Percentiles rank a stretch among this genome's conserved stretches.
Conservation (phyloP, 2,329 filamentous ascomycete genomes). For the Trematosphaeria pertusa region DNA sequence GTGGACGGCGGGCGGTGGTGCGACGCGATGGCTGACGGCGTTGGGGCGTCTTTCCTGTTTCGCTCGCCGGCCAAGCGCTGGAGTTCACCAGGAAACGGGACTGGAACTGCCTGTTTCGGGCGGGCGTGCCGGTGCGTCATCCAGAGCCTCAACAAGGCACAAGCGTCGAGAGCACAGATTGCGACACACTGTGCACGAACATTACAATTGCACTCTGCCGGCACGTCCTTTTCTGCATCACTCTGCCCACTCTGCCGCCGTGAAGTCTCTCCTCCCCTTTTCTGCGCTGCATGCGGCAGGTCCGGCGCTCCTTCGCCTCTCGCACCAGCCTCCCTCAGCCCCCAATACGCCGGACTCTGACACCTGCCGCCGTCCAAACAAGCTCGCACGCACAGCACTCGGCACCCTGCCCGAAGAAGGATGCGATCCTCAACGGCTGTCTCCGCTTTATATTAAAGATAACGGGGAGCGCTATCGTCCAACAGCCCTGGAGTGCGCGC, state of each 20-base stretch:
- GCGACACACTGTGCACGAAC: too few species aligned
- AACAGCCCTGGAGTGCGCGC: neutral
- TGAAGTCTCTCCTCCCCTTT: too few species aligned
- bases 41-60: neutral
- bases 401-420: neutral
- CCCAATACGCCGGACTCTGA: neutral
- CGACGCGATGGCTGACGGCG: neutral
- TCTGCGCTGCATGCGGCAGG: neutral
- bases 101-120: too few species aligned
- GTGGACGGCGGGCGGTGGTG: neutral
- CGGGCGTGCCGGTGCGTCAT: too few species aligned
- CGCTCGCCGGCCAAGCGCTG: neutral
- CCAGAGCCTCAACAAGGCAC: neutral
- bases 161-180: too few species aligned
- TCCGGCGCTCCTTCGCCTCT: neutral
- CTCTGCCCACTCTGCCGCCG: too few species aligned
- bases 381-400: neutral
- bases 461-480: constrained; percentile 5
- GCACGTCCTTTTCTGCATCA: too few species aligned
- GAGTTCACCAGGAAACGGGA: too few species aligned
- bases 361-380: constrained; percentile 1
- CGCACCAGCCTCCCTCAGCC: neutral
- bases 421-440: constrained; percentile 4
- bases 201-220: too few species aligned
- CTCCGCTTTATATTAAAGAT: constrained; percentile 6